A percentile compares a stretch with the other conserved stretches of the same genome.
These are phyloP conservation scores for Phascolomyces articulosus DNA, from an alignment of 371 early-diverging fungal species.

Conservation along the genomic window DNA sequence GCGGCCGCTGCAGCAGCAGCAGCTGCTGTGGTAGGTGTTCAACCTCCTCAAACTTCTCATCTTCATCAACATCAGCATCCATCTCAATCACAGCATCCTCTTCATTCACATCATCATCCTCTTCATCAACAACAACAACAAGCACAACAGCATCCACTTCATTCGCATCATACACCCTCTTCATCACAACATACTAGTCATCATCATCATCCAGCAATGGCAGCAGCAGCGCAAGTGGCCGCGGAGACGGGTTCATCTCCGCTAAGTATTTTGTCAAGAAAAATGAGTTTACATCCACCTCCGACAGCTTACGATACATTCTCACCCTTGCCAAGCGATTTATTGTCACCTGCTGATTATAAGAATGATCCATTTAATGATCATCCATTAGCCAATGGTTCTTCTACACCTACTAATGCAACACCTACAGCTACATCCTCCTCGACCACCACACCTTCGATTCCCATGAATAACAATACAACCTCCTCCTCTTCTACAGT, in stretches of 20 bases:
- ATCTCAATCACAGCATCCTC: slow-evolving; percentile 1
- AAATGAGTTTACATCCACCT: slow-evolving; percentile 25
- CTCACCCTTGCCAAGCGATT: slow-evolving; percentile 65
- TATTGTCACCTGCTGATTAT: slow-evolving; percentile 64
- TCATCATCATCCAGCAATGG: slow-evolving; percentile 10
- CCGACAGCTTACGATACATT: slow-evolving; percentile 29
- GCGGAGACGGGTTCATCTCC: slow-evolving; percentile 21
- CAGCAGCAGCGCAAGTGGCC: slow-evolving; percentile 12
- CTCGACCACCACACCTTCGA: no score
- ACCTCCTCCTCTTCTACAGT: no score
- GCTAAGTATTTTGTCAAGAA: slow-evolving; percentile 22
- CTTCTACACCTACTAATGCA: slow-evolving; percentile 11
- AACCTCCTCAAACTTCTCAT: no score
- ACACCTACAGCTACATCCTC: no score
- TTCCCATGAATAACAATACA: no score
- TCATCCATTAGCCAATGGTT: slow-evolving; percentile 35
- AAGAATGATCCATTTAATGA: slow-evolving; percentile 55
- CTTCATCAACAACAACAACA: not conserved
- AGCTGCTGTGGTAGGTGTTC: no score
- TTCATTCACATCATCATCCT: not conserved
- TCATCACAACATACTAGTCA: not conserved
- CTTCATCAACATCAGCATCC: slow-evolving; percentile 13
- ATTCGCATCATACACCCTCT: not conserved
- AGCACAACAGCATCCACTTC: slow-evolving; percentile 12
- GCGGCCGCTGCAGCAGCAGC: slow-evolving; percentile 15